Evolutionary conservation across 2,329 filamentous ascomycete genomes (phyloP).

Genomic region (Fusarium oligoseptatum): DNA sequence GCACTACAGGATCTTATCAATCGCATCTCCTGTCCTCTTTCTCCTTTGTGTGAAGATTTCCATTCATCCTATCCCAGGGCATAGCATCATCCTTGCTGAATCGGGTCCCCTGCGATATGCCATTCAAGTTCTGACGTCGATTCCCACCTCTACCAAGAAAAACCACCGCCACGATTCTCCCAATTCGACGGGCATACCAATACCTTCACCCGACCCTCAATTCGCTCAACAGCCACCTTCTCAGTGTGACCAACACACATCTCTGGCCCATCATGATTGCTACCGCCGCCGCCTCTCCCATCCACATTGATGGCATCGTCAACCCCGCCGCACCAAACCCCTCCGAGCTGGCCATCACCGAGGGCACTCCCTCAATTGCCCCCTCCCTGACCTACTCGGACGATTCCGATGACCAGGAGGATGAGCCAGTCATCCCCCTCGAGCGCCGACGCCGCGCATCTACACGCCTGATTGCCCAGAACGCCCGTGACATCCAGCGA

Average conservation of each 20-base stretch:
- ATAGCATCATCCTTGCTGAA: constrained; percentile 17
- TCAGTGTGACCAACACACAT: constrained; percentile 29
- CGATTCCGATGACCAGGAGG: constrained; percentile 71
- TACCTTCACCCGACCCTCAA: constrained; percentile 24
- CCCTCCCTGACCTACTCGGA: constrained; percentile 75
- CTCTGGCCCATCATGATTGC: constrained; percentile 48
- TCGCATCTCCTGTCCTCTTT: constrained; percentile 24
- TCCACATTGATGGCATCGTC: constrained; percentile 50
- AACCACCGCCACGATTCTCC: constrained; percentile 24
- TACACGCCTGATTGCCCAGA: constrained; percentile 76
- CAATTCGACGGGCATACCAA: constrained; percentile 37
- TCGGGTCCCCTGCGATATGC: constrained; percentile 38
- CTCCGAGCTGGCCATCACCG: constrained; percentile 59
- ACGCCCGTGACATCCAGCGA: constrained; percentile 71
- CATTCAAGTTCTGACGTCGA: constrained; percentile 42
- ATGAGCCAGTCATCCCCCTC: constrained; percentile 57
- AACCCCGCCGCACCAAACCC: constrained; percentile 57
- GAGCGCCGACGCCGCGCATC: constrained; percentile 73
- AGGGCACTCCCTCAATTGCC: constrained; percentile 65
- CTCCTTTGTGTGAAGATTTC: neutral
- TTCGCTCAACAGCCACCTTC: constrained; percentile 9
- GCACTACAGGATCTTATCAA: constrained; percentile 39
- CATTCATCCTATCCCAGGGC: constrained; percentile 4
- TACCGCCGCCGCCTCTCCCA: constrained; percentile 35
- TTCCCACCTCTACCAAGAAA: constrained; percentile 13